Percentiles rank a stretch among this genome's conserved stretches.
phyloP scores from a whole-genome alignment of 768 basidiomycete genomes.

The Xanthoconium stramineum region DNA sequence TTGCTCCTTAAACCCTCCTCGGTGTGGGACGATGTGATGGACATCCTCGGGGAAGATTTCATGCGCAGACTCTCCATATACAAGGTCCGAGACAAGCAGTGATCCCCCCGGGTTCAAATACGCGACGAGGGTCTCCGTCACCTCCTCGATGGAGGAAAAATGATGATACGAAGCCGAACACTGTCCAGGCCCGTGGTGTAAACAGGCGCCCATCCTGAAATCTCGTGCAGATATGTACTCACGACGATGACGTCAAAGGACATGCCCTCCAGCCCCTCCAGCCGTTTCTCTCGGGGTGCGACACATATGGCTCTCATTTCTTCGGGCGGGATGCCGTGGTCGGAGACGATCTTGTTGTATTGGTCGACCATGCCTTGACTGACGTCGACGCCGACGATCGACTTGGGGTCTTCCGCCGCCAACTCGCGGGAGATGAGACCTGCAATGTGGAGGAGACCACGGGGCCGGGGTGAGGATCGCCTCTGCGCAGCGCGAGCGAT shows the following conservation, averaged over 20 bases:
- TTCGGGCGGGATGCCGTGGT: conserved; percentile 61
- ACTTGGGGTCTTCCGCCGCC: conserved; percentile 55
- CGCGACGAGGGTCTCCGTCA: conserved; percentile 49
- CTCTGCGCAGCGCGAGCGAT: background rate
- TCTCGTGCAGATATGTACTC: conserved; percentile 24
- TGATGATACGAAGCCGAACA: conserved; percentile 67
- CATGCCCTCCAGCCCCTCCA: conserved; percentile 50
- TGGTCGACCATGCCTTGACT: conserved; percentile 66
- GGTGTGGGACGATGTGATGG: conserved; percentile 54
- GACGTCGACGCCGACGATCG: conserved; percentile 72
- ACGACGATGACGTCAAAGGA: conserved; percentile 74
- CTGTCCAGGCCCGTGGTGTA: conserved; percentile 34
- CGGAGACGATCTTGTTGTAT: conserved; percentile 54
- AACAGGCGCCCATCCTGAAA: background rate
- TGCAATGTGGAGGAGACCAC: too few species aligned
- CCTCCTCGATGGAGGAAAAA: conserved; percentile 44
- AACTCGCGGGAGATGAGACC: conserved; percentile 64
- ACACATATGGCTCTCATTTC: conserved; percentile 63
- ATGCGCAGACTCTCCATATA: conserved; percentile 27
- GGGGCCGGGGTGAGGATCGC: too few species aligned
- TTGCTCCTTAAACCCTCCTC: conserved; percentile 47
- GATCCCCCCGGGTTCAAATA: conserved; percentile 62
- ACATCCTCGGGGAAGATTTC: conserved; percentile 30
- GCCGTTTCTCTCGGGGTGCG: conserved; percentile 42
- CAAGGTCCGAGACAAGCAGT: conserved; percentile 57